These are phyloP conservation scores for Jamesozyma rosinii DNA, from an alignment of 805 yeast species.

Conservation along the genomic window DNA sequence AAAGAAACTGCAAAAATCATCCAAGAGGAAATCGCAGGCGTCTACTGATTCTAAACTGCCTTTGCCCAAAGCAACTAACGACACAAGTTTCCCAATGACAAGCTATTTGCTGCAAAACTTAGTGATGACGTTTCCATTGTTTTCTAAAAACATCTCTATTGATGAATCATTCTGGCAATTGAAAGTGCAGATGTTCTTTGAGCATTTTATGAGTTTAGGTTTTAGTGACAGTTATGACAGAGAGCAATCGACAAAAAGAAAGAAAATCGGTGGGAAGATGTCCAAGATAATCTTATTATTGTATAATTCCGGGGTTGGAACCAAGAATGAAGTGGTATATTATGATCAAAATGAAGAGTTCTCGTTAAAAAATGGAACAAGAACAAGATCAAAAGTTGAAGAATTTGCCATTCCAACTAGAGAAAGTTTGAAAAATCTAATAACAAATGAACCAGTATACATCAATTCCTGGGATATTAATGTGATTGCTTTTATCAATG, in stretches of 20 bases:
- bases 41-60: neutral
- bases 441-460: constrained; percentile 28
- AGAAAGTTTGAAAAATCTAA: constrained; percentile 29
- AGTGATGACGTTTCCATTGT: constrained; percentile 66
- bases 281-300: constrained; percentile 54
- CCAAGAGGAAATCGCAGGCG: neutral
- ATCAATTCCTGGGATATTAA: constrained; percentile 55
- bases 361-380: constrained; percentile 22
- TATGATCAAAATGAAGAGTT: constrained; percentile 28
- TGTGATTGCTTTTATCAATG: constrained; percentile 50
- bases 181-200: constrained; percentile 73
- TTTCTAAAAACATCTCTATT: constrained; percentile 35
- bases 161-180: constrained; percentile 67
- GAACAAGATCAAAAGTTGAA: constrained; percentile 27
- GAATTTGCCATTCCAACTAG: constrained; percentile 34
- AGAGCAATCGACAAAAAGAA: constrained; percentile 62
- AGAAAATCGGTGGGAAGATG: constrained; percentile 52
- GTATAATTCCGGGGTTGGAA: constrained; percentile 65
- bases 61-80: neutral
- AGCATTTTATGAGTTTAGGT: constrained; percentile 62
- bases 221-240: constrained; percentile 70
- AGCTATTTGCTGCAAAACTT: constrained; percentile 57
- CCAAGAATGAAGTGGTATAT: constrained; percentile 48
- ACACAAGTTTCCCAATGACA: constrained; percentile 52
- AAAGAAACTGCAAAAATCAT: constrained; percentile 6